Percentiles rank a stretch among this genome's conserved stretches.
Evolutionary conservation across 805 yeast genomes (phyloP).

Genomic region (Vanderwaltozyma verrucispora): DNA sequence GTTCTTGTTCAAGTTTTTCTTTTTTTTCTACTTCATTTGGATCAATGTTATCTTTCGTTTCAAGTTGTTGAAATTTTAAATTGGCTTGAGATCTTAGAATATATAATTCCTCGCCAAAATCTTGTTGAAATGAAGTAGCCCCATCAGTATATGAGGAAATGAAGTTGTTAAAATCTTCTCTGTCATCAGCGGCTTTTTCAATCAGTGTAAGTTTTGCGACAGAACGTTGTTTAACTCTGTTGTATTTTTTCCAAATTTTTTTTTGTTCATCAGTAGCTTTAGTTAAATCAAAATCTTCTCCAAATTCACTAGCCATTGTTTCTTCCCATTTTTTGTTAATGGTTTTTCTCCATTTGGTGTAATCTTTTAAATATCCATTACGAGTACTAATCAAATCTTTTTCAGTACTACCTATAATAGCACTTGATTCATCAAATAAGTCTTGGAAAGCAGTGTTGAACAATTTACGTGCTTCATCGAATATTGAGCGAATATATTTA

Average conservation of each 20-base stretch:
- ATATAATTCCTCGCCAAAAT: conserved; percentile 42
- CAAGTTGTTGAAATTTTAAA: conserved; percentile 43
- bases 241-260: conserved; percentile 47
- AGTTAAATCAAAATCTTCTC: not conserved
- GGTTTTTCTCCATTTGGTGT: conserved; percentile 1
- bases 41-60: conserved; percentile 15
- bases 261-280: conserved; percentile 2
- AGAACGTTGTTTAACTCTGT: conserved; percentile 1
- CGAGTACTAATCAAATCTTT: not conserved
- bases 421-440: not conserved
- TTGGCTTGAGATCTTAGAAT: conserved; percentile 48
- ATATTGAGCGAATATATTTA: not conserved
- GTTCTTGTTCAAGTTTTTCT: not conserved
- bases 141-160: not conserved
- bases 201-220: conserved; percentile 1
- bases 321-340: conserved; percentile 52
- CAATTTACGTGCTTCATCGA: not conserved
- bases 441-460: not conserved
- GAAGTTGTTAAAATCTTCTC: not conserved
- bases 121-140: not conserved
- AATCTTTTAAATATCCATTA: not conserved
- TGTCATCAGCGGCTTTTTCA: conserved; percentile 1
- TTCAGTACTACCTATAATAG: not conserved
- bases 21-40: conserved; percentile 25
- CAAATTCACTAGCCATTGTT: conserved; percentile 34